Evolutionary conservation across 805 yeast species (phyloP), one percentile per base, ranked within the genome.

Genomic region (Cyberlindnera euphorbiae): DNA sequence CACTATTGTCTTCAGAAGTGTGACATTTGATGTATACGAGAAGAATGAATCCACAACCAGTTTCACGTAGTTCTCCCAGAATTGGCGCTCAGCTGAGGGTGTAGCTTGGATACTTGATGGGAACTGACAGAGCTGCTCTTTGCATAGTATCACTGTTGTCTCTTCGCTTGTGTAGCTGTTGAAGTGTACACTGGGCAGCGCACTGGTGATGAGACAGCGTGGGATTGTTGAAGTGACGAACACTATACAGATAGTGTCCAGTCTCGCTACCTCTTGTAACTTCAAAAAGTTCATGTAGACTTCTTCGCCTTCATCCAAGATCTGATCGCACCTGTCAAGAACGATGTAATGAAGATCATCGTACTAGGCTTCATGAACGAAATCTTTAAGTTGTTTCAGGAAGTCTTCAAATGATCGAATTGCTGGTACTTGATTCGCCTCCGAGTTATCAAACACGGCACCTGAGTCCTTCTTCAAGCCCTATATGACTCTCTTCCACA

Each of bases 41-140:
- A 32, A 46, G 24, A 41, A 54, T 1, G 56, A 41, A 15, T 53
- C 56, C 18, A 52, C 50, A 3, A 54, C 36, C 22, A 54, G 18
- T 18, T 45, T 44, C 9, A 50, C 50, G 28, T 50, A 54, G 15
- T 38, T 44, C 15, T 30, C 9, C 54, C 55, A 54, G 19, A 54
- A 54, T 9, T 30, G 32, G 0, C 10, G 9, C 24, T 40, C 33
- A 17, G 30, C 30, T 4, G 14, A 9, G 11, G 8, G 9, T 3
- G 39, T 18, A 1, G 48, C 21, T 2, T 15, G 8, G 7, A 36
- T 11, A 4, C 11, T n/a, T 2, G 12, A 17, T 6, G 53, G 44
- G 28, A 53, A 49, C 0, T 28, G 28, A 16, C 53, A 46, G 1
- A 36, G 3, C 15, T 26, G 19, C 0, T 26, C 16, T 1, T 30